These are phyloP conservation scores for Kwoniella pini DNA, from an alignment of 768 basidiomycete genomes.

Conservation along the genomic window DNA sequence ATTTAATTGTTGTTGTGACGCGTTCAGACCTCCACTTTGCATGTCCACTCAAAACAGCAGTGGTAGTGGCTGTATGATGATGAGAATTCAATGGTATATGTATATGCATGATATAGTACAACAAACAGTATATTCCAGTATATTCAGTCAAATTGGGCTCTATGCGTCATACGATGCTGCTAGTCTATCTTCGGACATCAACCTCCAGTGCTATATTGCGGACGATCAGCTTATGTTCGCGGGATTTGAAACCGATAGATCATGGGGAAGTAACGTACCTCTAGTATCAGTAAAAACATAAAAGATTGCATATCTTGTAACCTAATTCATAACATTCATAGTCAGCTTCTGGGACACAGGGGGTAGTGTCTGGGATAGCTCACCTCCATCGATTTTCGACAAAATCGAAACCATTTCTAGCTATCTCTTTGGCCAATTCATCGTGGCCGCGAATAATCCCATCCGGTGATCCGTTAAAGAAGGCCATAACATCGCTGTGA, in stretches of 20 bases:
- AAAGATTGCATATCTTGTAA: conserved; percentile 50
- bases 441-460: conserved; percentile 32
- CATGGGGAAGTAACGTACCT: conserved; percentile 26
- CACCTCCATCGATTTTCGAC: conserved; percentile 43
- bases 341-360: no score
- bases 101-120: neutral
- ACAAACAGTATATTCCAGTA: neutral
- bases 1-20: neutral
- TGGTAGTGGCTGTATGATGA: no score
- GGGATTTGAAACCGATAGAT: neutral
- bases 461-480: conserved; percentile 48
- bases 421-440: conserved; percentile 44
- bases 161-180: conserved; percentile 17
- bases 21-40: neutral
- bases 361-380: conserved; percentile 11
- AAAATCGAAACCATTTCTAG: conserved; percentile 36
- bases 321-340: conserved; percentile 18
- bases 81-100: neutral
- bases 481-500: conserved; percentile 47
- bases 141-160: neutral
- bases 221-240: neutral
- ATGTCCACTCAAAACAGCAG: neutral
- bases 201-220: conserved; percentile 24
- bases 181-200: conserved; percentile 36
- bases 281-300: conserved; percentile 42